Evolutionary conservation across 2,329 filamentous ascomycete genomes (phyloP).

Genomic region (Coniochaeta prunicola): DNA sequence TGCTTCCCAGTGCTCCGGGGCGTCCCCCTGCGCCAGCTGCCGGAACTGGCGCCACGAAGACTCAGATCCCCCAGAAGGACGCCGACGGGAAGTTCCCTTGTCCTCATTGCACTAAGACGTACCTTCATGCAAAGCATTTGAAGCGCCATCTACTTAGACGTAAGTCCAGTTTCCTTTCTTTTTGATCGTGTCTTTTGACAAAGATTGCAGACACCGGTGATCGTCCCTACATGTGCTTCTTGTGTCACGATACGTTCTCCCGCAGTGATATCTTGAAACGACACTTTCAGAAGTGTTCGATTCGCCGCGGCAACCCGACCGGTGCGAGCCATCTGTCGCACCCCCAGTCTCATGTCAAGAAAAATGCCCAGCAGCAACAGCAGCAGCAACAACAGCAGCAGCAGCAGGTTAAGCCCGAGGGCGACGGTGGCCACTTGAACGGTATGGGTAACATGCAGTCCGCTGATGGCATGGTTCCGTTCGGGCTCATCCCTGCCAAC

Average conservation of each 20-base stretch:
- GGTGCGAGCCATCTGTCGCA: constrained; percentile 92
- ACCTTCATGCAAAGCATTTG: constrained; percentile 92
- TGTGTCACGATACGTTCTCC: constrained; percentile 97
- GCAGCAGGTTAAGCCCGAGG: constrained; percentile 23
- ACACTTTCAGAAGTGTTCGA: constrained; percentile 98
- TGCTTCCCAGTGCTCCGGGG: constrained; percentile 84
- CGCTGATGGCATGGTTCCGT: constrained; percentile 44
- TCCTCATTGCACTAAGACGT: constrained; percentile 96
- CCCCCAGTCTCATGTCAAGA: constrained; percentile 82
- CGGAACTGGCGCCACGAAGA: constrained; percentile 65
- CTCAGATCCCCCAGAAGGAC: constrained; percentile 85
- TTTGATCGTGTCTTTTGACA: constrained; percentile 12
- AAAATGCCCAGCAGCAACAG: constrained; percentile 38
- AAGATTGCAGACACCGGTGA: constrained; percentile 76
- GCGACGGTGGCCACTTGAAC: constrained; percentile 53
- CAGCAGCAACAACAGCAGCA: constrained; percentile 1
- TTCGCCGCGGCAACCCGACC: constrained; percentile 90
- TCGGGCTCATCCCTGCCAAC: constrained; percentile 38
- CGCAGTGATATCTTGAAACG: constrained; percentile 97
- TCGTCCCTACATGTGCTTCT: constrained; percentile 94
- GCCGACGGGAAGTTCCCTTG: constrained; percentile 97
- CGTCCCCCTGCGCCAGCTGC: constrained; percentile 68
- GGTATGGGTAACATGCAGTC: constrained; percentile 49
- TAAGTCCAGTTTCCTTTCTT: constrained; percentile 49
- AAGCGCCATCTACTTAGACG: constrained; percentile 94